Conservation (phyloP, 345 rosid species). For the Syzygium aqueum region DNA sequence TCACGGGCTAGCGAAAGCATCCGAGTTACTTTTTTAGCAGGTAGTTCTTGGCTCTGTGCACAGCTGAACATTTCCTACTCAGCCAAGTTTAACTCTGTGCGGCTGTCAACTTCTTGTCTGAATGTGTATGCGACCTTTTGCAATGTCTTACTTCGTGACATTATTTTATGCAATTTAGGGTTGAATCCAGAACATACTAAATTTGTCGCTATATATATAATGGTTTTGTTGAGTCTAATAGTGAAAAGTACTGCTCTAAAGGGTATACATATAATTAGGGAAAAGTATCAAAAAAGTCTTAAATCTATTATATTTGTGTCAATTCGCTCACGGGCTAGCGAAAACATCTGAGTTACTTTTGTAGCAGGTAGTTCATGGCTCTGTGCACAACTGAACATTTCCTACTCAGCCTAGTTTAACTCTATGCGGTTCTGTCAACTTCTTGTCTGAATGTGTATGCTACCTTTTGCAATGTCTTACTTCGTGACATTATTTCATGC, state of each 20-base stretch:
- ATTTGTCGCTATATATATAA: neutral
- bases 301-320: no score
- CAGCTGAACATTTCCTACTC: neutral
- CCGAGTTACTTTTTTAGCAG: neutral
- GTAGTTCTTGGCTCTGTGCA: neutral
- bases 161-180: neutral
- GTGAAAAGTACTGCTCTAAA: neutral
- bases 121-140: neutral
- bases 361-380: neutral
- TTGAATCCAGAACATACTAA: neutral
- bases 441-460: neutral
- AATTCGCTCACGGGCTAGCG: neutral
- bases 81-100: neutral
- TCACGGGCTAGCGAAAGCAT: neutral
- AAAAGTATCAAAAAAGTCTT: no score
- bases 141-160: neutral
- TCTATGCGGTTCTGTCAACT: neutral
- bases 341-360: neutral
- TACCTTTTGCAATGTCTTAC: neutral
- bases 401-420: neutral
- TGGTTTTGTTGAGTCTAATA: neutral
- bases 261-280: neutral
- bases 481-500: neutral
- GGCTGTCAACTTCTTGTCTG: neutral
- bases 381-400: neutral